phyloP scores from a whole-genome alignment of 768 basidiomycete genomes.

The Exidia glandulosa region DNA sequence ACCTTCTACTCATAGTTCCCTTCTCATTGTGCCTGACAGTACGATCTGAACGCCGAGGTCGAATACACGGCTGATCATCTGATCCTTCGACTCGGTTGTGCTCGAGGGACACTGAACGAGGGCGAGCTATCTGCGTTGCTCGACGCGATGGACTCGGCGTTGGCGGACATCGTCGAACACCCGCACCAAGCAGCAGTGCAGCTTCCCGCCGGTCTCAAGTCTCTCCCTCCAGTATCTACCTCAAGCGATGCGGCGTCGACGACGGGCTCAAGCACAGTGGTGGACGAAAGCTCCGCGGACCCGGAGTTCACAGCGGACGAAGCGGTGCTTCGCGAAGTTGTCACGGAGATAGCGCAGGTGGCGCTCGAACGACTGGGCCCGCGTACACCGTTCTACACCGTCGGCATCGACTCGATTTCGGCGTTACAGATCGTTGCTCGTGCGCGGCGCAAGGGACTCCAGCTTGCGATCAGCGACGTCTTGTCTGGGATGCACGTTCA shows the following conservation, averaged over 20 bases:
- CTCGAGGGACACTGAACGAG: slow-evolving; percentile 17
- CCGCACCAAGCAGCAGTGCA: slow-evolving; percentile 6
- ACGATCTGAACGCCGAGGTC: slow-evolving; percentile 34
- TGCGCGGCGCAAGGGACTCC: slow-evolving; percentile 26
- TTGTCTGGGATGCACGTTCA: slow-evolving; percentile 27
- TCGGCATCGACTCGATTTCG: slow-evolving; percentile 41
- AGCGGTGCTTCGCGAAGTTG: slow-evolving; percentile 3
- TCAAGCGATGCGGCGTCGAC: not conserved
- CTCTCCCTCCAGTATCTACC: not conserved
- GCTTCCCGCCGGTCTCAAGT: not conserved
- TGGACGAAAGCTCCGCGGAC: not conserved
- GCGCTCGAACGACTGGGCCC: slow-evolving; percentile 20
- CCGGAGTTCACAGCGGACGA: not conserved
- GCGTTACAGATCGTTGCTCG: slow-evolving; percentile 34
- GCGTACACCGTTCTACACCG: slow-evolving; percentile 25
- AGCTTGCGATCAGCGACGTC: slow-evolving; percentile 27
- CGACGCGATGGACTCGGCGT: slow-evolving; percentile 10
- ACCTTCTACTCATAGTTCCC: not conserved
- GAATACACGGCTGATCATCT: slow-evolving; percentile 21
- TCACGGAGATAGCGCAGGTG: slow-evolving; percentile 16
- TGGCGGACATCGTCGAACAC: slow-evolving; percentile 12
- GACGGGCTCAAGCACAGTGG: not conserved
- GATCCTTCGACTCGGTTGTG: slow-evolving; percentile 26
- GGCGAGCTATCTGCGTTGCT: slow-evolving; percentile 12
- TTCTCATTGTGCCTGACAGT: slow-evolving; percentile 18